These are phyloP conservation scores for Coccomyxa sp. DNA, from an alignment of 139 green algal genomes.

Conservation along the genomic window DNA sequence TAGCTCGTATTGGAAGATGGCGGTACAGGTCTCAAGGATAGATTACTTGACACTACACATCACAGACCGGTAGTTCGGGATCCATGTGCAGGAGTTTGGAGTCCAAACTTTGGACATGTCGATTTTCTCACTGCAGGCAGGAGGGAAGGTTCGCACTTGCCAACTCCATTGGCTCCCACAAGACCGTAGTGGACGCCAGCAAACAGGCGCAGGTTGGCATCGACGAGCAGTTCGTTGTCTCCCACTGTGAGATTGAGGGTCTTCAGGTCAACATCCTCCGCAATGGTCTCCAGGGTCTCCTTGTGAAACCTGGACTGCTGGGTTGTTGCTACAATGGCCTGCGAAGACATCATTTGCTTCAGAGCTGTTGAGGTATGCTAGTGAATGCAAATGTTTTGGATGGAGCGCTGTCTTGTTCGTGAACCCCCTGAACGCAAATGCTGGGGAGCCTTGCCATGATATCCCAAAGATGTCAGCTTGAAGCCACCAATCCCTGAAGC, in stretches of 20 bases:
- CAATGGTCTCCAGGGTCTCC: conserved; percentile 15
- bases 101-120: no score
- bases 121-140: no score
- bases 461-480: no score
- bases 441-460: no score
- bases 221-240: conserved; percentile 16
- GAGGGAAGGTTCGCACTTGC: conserved; percentile 8
- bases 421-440: no score
- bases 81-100: not conserved
- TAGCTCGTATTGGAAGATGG: no score
- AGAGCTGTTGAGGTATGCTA: not conserved
- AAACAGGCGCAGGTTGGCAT: conserved; percentile 16
- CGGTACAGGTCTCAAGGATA: no score
- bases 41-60: no score
- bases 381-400: no score
- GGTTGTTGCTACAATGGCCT: conserved; percentile 16
- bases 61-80: no score
- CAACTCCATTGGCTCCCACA: conserved; percentile 23
- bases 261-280: conserved; percentile 17
- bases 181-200: conserved; percentile 31
- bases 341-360: not conserved
- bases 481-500: no score
- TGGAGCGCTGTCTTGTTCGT: no score
- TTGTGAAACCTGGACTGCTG: conserved; percentile 25
- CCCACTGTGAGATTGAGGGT: conserved; percentile 1